A percentile compares a stretch with the other conserved stretches of the same genome.
phyloP scores from a whole-genome alignment of 208 protist genomes.

The Porcisia hertigi region DNA sequence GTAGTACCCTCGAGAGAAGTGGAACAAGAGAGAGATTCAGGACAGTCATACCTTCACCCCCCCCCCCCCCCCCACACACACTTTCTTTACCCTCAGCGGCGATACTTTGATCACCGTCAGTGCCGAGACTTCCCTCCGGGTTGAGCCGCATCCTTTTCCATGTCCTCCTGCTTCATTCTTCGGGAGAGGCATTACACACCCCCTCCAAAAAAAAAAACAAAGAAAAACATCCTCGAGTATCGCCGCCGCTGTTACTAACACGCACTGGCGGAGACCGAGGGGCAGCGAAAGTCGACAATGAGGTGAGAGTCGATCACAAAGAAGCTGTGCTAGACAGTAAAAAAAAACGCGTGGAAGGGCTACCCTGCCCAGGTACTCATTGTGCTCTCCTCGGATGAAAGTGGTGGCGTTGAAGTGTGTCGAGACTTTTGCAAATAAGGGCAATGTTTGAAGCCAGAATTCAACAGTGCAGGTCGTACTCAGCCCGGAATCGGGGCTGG shows the following conservation, averaged over 20 bases:
- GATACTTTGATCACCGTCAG: background rate
- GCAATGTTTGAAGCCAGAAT: too few species aligned
- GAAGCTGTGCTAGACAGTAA: background rate
- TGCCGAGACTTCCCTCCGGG: background rate
- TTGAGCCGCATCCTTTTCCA: background rate
- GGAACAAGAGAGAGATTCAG: too few species aligned
- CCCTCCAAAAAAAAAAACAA: too few species aligned
- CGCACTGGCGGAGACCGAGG: background rate
- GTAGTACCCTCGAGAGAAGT: too few species aligned
- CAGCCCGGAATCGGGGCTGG: conserved; percentile 18
- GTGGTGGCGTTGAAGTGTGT: background rate
- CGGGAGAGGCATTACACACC: too few species aligned
- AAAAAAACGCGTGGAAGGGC: background rate
- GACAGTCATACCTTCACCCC: too few species aligned
- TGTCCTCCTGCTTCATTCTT: background rate
- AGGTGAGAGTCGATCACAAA: background rate
- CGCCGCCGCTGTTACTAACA: too few species aligned
- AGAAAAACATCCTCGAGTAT: too few species aligned
- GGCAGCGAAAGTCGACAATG: background rate
- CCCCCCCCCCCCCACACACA: background rate
- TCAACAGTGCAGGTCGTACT: conserved; percentile 5
- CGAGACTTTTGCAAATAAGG: too few species aligned
- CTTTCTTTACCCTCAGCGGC: background rate
- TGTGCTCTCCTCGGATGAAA: background rate
- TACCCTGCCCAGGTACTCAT: background rate